Base-by-base conservation (phyloP, 768 basidiomycete species). In the Goffeauzyma gilvescens region DNA sequence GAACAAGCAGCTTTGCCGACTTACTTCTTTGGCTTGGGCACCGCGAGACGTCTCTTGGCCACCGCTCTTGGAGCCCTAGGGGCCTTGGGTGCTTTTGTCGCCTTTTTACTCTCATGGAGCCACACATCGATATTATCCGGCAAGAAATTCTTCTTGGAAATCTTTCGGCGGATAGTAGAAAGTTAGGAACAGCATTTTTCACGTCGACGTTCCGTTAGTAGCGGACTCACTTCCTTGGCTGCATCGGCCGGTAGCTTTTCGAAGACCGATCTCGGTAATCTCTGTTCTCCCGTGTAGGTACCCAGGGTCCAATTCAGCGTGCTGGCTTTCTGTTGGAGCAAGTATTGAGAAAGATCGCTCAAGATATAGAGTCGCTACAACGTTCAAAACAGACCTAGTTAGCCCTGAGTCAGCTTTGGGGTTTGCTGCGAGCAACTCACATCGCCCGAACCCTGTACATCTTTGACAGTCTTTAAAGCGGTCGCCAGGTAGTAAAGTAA, bases 391-490 rank as follows among this genome's bases (percentile, higher is more conserved):
- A 27, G 23, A 39, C 8, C 33, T n/a, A 6, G 25, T 20, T 22
- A 18, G 25, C 51, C 18, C 22, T 13, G 31, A 38, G 23, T 41
- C 20, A 50, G 21, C 25, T 25, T 3, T 5, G 9, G 12, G 22
- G 15, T 20, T 10, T n/a, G 21, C 20, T 28, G 44, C 41, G 7
- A 15, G 14, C 38, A 27, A 31, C 84, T 84, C 69, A 82, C 77
- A 64, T 76, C 80, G 48, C 72, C 71, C 1, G 68, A 63, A 47
- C 76, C 71, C 36, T 77, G 73, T 0, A 74, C 67, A 59, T 95
- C 90, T 4, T 79, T 73, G 5, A 90, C 81, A 0, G 82, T 82
- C 69, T 96, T 96, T 40, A 76, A 68, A 58, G 79, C 82, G 53
- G 71, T 65, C 0, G 87, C 79, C 13, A 96, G 69, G 53, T 83